These are phyloP conservation scores for Malus hybrid DNA, from an alignment of 331 rosid species.

Conservation along the genomic window DNA sequence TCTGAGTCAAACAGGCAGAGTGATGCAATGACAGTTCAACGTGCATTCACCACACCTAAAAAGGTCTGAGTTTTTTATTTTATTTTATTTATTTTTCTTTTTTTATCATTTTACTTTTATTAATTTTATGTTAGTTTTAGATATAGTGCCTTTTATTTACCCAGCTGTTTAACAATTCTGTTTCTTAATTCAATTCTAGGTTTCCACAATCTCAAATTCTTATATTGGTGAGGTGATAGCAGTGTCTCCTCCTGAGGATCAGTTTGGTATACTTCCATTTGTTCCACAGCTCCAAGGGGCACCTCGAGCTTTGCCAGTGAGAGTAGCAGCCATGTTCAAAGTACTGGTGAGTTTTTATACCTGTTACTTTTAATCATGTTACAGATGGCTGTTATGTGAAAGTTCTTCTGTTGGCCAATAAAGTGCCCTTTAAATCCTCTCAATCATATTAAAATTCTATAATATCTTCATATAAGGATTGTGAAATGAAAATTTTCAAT, in stretches of 20 bases:
- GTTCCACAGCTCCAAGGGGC: slow-evolving; percentile 63
- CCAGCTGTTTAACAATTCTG: not conserved
- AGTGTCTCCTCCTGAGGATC: slow-evolving; percentile 52
- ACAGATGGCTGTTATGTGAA: not conserved
- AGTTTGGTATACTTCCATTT: slow-evolving; percentile 27
- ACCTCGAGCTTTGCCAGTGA: slow-evolving; percentile 62
- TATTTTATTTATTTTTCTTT: not conserved
- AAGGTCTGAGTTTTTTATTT: slow-evolving; percentile 43
- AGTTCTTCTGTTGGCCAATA: not conserved
- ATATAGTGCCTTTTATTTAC: not conserved
- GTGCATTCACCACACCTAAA: slow-evolving; percentile 54
- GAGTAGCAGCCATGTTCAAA: slow-evolving; percentile 77
- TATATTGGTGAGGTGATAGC: slow-evolving; percentile 60
- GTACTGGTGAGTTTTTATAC: slow-evolving; percentile 68
- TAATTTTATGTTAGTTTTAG: not conserved
- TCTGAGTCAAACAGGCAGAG: slow-evolving; percentile 60
- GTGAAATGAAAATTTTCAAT: no score
- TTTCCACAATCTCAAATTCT: slow-evolving; percentile 60
- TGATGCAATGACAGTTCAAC: slow-evolving; percentile 91
- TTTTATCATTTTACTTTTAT: not conserved
- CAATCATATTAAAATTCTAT: no score
- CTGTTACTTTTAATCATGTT: not conserved
- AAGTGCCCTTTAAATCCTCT: not conserved
- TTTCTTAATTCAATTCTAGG: slow-evolving; percentile 32
- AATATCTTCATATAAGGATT: no score